Evolutionary conservation across 1,139 yeast genomes (phyloP), one percentile per base, ranked within the genome.

Genomic region (Zygotorulaspora mrakii): DNA sequence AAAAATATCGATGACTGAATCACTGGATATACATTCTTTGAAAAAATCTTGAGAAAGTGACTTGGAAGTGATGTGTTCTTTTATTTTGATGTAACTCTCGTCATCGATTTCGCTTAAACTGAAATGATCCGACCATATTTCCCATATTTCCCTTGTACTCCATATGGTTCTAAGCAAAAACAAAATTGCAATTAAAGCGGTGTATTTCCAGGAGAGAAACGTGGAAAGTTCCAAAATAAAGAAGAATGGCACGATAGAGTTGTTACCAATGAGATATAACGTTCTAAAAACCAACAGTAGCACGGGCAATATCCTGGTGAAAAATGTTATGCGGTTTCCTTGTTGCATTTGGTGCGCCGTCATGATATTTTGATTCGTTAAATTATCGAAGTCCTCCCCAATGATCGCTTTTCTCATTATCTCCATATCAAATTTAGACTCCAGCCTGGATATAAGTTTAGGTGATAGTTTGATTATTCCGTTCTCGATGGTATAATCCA

Each of bases 41-140:
- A 37, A 43, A 16, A 43, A 43, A 4, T 31, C 28, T 20, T 18
- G 17, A 8, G 42, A 31, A 9, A 36, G 33, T 12, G 40, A 31
- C 21, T 33, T 37, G 5, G 37, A 26, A 16, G 31, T 35, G 12
- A 53, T 34, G 32, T 40, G 50, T 11, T 34, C 12, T 31, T 42
- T 42, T n/a, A 55, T 42, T 8, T 37, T 37, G 3, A 12, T 13
- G 17, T 45, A 40, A 1, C 41, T 42, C 9, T 31, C 37, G n/a
- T 48, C 51, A 33, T 39, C 41, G 24, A 54, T 39, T 9, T 34
- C 49, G 32, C 47, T 37, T 9, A 44, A 35, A 20, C 45, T 43
- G 11, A 53, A 40, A 35, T 42, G 52, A 11, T 49, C 55, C 11
- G 45, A 35, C 63, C 63, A 59, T 34, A 52, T 40, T 13, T 43